These are phyloP conservation scores for Pseudisothecium myosuroides DNA, from an alignment of 225 moss, liverwort and hornwort genomes.

Conservation along the genomic window DNA sequence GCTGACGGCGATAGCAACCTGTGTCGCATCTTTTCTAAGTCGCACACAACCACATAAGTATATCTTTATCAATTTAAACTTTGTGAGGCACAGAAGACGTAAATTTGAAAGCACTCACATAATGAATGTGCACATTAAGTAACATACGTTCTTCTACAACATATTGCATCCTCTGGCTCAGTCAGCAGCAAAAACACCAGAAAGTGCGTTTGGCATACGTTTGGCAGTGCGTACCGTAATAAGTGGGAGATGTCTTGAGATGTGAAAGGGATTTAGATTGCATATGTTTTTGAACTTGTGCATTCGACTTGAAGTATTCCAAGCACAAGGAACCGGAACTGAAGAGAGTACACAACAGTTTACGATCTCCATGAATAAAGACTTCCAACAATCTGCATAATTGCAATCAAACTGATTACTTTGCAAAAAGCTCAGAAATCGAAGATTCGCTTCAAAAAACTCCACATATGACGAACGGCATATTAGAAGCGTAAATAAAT, in stretches of 20 bases:
- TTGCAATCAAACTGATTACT: not conserved
- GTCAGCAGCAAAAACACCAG: not conserved
- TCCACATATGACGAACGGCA: not conserved
- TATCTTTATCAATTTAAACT: not conserved
- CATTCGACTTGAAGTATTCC: not conserved
- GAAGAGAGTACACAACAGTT: slow-evolving; percentile 10
- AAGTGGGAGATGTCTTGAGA: not conserved
- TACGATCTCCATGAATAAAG: slow-evolving; percentile 26
- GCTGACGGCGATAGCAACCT: not conserved
- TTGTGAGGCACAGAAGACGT: not conserved
- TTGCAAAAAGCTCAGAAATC: not conserved
- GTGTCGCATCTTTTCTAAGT: slow-evolving; percentile 37
- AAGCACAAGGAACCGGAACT: not conserved
- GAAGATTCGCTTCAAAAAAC: not conserved
- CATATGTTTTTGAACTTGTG: not conserved
- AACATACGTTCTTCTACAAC: not conserved
- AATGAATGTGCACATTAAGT: not conserved
- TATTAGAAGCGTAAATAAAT: not conserved
- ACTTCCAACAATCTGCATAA: slow-evolving; percentile 5
- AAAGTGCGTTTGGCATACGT: not conserved
- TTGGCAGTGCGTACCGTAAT: slow-evolving; percentile 13
- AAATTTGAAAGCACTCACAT: not conserved
- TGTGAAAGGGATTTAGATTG: not conserved
- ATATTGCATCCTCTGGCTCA: not conserved
- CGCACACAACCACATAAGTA: slow-evolving; percentile 10